Evolutionary conservation across 2,329 filamentous ascomycete species (phyloP).

Genomic region (Fonsecaea multimorphosa): DNA sequence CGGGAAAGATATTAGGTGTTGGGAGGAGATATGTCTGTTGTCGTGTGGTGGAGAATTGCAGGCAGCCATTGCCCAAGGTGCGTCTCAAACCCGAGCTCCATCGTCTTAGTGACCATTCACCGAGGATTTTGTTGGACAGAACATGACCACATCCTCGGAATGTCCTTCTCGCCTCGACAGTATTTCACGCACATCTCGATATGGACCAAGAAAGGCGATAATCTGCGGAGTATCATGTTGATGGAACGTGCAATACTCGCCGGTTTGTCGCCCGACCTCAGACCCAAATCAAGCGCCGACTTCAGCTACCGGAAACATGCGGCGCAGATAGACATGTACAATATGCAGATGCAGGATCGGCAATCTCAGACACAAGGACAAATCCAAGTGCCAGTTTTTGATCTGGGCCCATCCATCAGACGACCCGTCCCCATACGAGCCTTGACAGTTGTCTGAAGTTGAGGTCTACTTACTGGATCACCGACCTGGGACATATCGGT

Average conservation of each 20-base stretch:
- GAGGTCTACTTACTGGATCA: conserved; percentile 5
- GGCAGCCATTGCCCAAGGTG: conserved; percentile 78
- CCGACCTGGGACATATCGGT: conserved; percentile 38
- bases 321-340: conserved; percentile 76
- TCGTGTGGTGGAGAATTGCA: conserved; percentile 46
- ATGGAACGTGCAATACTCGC: conserved; percentile 75
- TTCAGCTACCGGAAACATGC: conserved; percentile 84
- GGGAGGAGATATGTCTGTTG: conserved; percentile 41
- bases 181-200: conserved; percentile 87
- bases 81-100: conserved; percentile 52
- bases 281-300: conserved; percentile 65
- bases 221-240: conserved; percentile 76
- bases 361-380: neutral
- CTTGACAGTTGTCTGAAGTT: conserved; percentile 20
- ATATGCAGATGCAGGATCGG: conserved; percentile 26
- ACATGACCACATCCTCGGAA: conserved; percentile 84
- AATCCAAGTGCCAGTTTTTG: neutral
- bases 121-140: conserved; percentile 54
- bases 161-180: conserved; percentile 85
- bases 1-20: conserved; percentile 32
- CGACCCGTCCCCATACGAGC: conserved; percentile 18
- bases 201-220: conserved; percentile 88
- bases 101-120: neutral
- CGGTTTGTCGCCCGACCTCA: conserved; percentile 73
- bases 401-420: neutral